Evolutionary conservation across 345 rosid genomes (phyloP).

Genomic region (Arabis hirsuta): DNA sequence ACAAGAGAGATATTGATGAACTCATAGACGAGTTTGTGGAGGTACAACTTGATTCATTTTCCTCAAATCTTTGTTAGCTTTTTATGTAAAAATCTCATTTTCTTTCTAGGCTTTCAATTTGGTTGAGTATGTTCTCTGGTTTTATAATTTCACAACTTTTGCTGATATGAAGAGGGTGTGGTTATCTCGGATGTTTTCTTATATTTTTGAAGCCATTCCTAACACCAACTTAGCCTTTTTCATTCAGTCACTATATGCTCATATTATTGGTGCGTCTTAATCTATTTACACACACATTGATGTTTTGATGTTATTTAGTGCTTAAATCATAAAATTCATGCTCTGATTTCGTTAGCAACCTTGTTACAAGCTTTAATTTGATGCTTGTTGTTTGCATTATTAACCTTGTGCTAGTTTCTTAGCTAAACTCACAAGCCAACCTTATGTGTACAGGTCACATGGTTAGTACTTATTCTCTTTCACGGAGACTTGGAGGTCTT

Average conservation of each 20-base stretch:
- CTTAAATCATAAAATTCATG: too few relatives aligned
- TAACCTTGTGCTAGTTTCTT: not conserved
- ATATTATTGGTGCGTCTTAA: slow-evolving; percentile 49
- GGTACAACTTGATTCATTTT: slow-evolving; percentile 43
- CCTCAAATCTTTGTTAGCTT: slow-evolving; percentile 11
- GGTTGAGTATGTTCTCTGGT: slow-evolving; percentile 6
- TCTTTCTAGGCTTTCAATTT: not conserved
- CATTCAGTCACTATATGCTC: slow-evolving; percentile 75
- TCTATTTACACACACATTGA: not conserved
- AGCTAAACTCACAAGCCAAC: slow-evolving; percentile 3
- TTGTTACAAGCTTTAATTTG: not conserved
- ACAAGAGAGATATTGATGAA: slow-evolving; percentile 69
- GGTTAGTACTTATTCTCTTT: slow-evolving; percentile 54
- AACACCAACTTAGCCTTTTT: slow-evolving; percentile 55
- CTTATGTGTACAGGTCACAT: slow-evolving; percentile 65
- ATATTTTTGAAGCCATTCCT: slow-evolving; percentile 63
- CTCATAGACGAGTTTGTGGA: slow-evolving; percentile 57
- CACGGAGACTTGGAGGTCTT: slow-evolving; percentile 75
- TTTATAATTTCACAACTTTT: slow-evolving; percentile 44
- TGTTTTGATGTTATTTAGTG: too few relatives aligned
- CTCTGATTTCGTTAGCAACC: too few relatives aligned
- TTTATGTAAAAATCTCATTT: not conserved
- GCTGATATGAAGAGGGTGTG: slow-evolving; percentile 71
- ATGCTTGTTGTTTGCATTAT: slow-evolving; percentile 1
- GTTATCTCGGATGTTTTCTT: slow-evolving; percentile 61